Conservation (phyloP, 768 basidiomycete genomes). For the Tylopilus felleus region DNA sequence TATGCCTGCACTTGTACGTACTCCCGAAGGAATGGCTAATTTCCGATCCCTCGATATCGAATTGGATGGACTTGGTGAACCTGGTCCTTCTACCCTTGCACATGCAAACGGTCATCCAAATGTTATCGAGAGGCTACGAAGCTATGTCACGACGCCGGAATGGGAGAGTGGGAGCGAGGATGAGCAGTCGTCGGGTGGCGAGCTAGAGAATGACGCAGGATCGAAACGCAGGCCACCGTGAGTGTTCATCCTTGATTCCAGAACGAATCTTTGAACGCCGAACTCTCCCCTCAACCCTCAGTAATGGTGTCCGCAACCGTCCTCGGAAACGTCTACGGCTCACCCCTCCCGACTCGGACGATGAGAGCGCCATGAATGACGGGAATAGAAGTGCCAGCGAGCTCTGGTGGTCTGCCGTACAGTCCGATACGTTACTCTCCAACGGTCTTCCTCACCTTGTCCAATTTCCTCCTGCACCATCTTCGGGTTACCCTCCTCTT, state of each 20-base stretch:
- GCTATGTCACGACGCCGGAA: conserved; percentile 19
- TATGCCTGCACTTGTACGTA: conserved; percentile 64
- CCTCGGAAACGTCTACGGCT: conserved; percentile 64
- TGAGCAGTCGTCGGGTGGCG: conserved; percentile 19
- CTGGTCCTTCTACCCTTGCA: conserved; percentile 32
- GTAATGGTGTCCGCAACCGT: conserved; percentile 34
- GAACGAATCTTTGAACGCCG: not conserved
- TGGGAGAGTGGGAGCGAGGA: conserved; percentile 40
- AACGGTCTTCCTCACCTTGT: conserved; percentile 62
- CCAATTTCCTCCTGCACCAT: conserved; percentile 25
- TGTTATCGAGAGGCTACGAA: conserved; percentile 19
- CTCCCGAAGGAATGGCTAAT: conserved; percentile 66
- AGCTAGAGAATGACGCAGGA: conserved; percentile 39
- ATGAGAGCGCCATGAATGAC: conserved; percentile 26
- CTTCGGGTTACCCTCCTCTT: conserved; percentile 1
- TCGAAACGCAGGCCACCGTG: conserved; percentile 55
- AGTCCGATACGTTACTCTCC: conserved; percentile 55
- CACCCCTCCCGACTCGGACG: conserved; percentile 37
- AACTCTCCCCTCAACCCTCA: conserved; percentile 1
- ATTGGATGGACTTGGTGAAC: conserved; percentile 38
- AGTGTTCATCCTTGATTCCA: conserved; percentile 12
- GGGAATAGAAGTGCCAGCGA: conserved; percentile 45
- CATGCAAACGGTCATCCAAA: conserved; percentile 29
- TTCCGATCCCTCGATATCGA: conserved; percentile 61
- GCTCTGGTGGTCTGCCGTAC: conserved; percentile 75